Evolutionary conservation across 2,329 filamentous ascomycete species (phyloP).

Genomic region (Ophiosphaerella herpotricha): DNA sequence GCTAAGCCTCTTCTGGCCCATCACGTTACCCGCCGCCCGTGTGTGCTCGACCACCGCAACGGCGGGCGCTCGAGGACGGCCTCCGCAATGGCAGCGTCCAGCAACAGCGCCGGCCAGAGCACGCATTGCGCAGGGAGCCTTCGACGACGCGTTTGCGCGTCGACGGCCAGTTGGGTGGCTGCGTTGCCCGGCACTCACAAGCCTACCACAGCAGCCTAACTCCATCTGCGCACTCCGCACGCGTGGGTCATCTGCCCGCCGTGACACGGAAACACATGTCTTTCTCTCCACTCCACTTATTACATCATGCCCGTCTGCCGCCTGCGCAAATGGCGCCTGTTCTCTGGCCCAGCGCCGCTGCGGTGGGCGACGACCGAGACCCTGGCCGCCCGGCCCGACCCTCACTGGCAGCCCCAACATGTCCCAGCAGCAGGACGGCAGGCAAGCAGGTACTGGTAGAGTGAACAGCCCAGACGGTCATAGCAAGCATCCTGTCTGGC

Average conservation of each 20-base stretch:
- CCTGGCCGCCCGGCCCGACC: conserved; percentile 19
- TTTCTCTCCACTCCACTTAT: conserved; percentile 45
- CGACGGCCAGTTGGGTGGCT: conserved; percentile 44
- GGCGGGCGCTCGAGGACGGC: conserved; percentile 6
- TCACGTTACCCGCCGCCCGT: conserved; percentile 11
- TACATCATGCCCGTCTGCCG: conserved; percentile 31
- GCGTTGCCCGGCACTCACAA: conserved; percentile 40
- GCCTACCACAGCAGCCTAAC: conserved; percentile 36
- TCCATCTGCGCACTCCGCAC: conserved; percentile 32
- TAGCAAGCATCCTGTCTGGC: no score
- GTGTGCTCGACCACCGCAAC: conserved; percentile 18
- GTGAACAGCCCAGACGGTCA: no score
- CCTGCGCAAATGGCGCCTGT: conserved; percentile 28
- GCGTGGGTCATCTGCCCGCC: conserved; percentile 37
- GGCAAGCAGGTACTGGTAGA: no score
- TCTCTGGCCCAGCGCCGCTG: conserved; percentile 20
- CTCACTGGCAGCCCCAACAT: no score
- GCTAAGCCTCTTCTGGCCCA: conserved; percentile 19
- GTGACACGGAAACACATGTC: conserved; percentile 43
- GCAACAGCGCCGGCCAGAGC: neutral
- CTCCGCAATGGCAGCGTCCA: conserved; percentile 2
- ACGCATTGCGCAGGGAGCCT: conserved; percentile 5
- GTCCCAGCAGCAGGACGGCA: no score
- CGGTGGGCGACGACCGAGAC: conserved; percentile 18
- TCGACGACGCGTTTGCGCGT: conserved; percentile 28